Base-by-base conservation (phyloP, 1,139 yeast species). In the Hanseniaspora uvarum region DNA sequence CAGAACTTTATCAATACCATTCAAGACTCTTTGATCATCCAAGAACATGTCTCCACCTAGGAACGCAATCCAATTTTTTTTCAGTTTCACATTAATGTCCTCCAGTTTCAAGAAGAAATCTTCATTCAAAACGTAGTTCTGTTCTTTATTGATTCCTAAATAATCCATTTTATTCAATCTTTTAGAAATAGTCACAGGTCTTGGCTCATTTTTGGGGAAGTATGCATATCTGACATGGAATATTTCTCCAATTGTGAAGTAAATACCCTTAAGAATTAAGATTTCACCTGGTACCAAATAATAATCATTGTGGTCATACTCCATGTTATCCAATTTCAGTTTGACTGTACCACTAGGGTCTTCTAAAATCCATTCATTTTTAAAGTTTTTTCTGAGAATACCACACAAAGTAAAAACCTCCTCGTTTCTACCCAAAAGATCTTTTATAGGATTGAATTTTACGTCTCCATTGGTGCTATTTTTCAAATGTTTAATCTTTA, bases 181-280 rank as follows among this genome's bases (percentile, higher is more conserved):
- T 21, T 49, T 49, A 4, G 45, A 49, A 28, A 49, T 34, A 0
- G 94, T 74, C 1, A 63, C 66, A 16, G 76, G 81, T 57, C 97
- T 72, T 59, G 78, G 73, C 65, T 92, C 98, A 2, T 88, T 83
- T 0, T 94, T 89, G 1, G 98, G 98, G 57, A 87, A 96, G 1
- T 86, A 86, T 53, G 89, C 73, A 14, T 84, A 77, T 37, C 85
- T 76, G 1, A 85, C 95, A 58, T 83, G 80, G 63, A 92, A 88
- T 40, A 76, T 78, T 24, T 80, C 76, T 14, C 72, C 71, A 6
- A 79, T 81, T 0, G 86, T 77, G 62, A 86, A 86, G 56, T 66
- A 67, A 24, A 86, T 79, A 14, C 99, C 99, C 63, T 88, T 95
- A 45, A 84, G 84, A 4, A 89, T 71, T 0, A 87, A 79, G 61